Evolutionary conservation across 2,329 filamentous ascomycete genomes (phyloP).

Genomic region (Colletotrichum costaricense): DNA sequence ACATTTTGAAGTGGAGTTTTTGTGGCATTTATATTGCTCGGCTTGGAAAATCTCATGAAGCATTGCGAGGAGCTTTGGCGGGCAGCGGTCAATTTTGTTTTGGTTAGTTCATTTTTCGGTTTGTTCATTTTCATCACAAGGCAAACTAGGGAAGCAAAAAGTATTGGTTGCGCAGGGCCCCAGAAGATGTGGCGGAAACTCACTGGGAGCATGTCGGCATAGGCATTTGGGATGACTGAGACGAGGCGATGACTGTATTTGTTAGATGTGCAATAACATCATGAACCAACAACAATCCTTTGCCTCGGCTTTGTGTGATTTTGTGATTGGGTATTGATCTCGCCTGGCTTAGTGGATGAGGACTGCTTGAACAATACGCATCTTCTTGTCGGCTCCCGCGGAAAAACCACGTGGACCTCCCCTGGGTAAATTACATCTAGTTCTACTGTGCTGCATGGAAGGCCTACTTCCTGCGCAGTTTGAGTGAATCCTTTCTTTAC

Average conservation of each 20-base stretch:
- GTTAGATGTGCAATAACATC: slow-evolving; percentile 1
- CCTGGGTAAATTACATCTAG: background rate
- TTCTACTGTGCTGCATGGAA: background rate
- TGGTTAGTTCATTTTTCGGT: background rate
- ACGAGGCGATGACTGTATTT: slow-evolving; percentile 20
- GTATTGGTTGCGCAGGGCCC: background rate
- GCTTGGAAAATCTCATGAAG: slow-evolving; percentile 33
- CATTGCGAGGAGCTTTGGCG: slow-evolving; percentile 32
- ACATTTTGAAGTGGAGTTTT: slow-evolving; percentile 26
- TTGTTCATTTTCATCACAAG: background rate
- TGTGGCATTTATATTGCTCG: slow-evolving; percentile 34
- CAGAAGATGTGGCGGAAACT: background rate
- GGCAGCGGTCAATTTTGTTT: slow-evolving; percentile 10
- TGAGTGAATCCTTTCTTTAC: background rate
- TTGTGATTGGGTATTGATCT: background rate
- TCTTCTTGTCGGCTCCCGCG: background rate
- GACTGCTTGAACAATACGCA: background rate
- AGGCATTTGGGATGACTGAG: slow-evolving; percentile 7
- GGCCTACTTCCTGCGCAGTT: background rate
- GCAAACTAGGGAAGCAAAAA: background rate
- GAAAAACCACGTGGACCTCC: background rate
- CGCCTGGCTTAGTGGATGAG: background rate
- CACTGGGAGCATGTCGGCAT: slow-evolving; percentile 13
- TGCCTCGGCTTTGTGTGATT: background rate
- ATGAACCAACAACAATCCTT: background rate